These are phyloP conservation scores for Fistulifera pelliculosa DNA, from an alignment of 108 stramenopile genomes.

Conservation along the genomic window DNA sequence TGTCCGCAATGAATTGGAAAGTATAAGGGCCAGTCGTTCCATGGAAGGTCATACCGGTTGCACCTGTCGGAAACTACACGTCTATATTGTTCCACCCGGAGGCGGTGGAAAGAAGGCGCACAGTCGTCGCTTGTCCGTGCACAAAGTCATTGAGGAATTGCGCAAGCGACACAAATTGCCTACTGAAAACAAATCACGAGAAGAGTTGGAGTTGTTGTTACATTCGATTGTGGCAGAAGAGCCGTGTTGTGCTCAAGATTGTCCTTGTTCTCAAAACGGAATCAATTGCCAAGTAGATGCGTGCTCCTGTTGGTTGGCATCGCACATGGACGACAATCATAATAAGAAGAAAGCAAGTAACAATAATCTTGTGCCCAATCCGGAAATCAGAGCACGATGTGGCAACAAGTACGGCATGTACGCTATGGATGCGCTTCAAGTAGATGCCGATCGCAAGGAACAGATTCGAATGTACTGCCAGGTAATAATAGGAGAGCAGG, in stretches of 20 bases:
- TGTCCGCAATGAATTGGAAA: slow-evolving; percentile 66
- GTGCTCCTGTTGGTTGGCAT: slow-evolving; percentile 73
- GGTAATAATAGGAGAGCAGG: no score
- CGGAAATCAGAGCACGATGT: slow-evolving; percentile 54
- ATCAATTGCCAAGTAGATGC: slow-evolving; percentile 81
- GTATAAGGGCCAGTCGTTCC: slow-evolving; percentile 50
- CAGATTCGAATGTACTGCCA: no score
- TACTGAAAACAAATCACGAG: slow-evolving; percentile 30
- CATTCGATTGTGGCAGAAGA: slow-evolving; percentile 58
- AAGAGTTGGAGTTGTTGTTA: slow-evolving; percentile 52
- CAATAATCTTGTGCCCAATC: slow-evolving; percentile 4
- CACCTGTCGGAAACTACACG: slow-evolving; percentile 68
- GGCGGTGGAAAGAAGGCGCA: slow-evolving; percentile 57
- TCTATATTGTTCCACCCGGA: slow-evolving; percentile 43
- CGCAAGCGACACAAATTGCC: slow-evolving; percentile 56
- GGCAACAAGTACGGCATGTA: slow-evolving; percentile 69
- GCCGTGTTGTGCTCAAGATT: slow-evolving; percentile 67
- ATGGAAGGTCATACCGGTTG: slow-evolving; percentile 56
- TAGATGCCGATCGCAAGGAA: slow-evolving; percentile 11
- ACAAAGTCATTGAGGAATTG: slow-evolving; percentile 62
- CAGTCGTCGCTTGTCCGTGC: slow-evolving; percentile 50
- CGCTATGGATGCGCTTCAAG: slow-evolving; percentile 45
- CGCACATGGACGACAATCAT: slow-evolving; percentile 36
- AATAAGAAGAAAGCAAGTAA: slow-evolving; percentile 1
- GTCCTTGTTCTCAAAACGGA: slow-evolving; percentile 61